These are phyloP conservation scores for Lagenaria siceraria DNA, from an alignment of 306 rosid genomes.

Conservation along the genomic window DNA sequence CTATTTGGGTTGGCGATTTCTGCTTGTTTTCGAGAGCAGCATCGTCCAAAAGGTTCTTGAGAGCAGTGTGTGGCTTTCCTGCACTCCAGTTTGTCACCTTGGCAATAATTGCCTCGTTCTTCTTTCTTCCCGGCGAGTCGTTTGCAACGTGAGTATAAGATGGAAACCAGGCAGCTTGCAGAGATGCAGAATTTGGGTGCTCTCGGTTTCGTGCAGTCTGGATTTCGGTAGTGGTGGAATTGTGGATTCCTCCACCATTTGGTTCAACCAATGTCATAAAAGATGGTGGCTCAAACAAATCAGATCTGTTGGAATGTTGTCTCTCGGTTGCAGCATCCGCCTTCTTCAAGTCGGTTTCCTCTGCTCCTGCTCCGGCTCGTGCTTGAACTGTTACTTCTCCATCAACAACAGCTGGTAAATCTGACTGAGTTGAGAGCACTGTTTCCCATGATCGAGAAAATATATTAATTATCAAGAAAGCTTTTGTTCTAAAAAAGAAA, in stretches of 20 bases:
- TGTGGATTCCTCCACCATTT: slow-evolving; percentile 12
- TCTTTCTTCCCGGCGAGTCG: slow-evolving; percentile 58
- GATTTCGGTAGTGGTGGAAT: slow-evolving; percentile 25
- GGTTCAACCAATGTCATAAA: slow-evolving; percentile 73
- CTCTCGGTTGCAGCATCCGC: slow-evolving; percentile 19
- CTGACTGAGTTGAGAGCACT: slow-evolving; percentile 69
- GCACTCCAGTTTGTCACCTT: slow-evolving; percentile 83
- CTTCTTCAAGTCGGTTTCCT: slow-evolving; percentile 18
- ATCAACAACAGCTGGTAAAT: slow-evolving; percentile 33
- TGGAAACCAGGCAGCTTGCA: slow-evolving; percentile 79
- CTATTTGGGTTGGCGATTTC: slow-evolving; percentile 31
- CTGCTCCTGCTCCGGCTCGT: slow-evolving; percentile 18
- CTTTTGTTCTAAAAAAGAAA: not conserved
- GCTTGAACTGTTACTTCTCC: slow-evolving; percentile 22
- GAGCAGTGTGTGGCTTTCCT: slow-evolving; percentile 58
- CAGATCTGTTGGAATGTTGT: slow-evolving; percentile 37
- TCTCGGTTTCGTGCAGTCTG: slow-evolving; percentile 21
- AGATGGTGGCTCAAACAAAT: slow-evolving; percentile 64
- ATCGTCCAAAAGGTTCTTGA: slow-evolving; percentile 75
- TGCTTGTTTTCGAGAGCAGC: slow-evolving; percentile 43
- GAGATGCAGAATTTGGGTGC: slow-evolving; percentile 19
- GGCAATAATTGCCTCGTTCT: slow-evolving; percentile 66
- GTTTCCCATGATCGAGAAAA: slow-evolving; percentile 22
- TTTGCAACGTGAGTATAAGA: slow-evolving; percentile 40
- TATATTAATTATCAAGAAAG: not conserved